Evolutionary conservation across 805 yeast species (phyloP).

Genomic region (Starmerella asiatica): DNA sequence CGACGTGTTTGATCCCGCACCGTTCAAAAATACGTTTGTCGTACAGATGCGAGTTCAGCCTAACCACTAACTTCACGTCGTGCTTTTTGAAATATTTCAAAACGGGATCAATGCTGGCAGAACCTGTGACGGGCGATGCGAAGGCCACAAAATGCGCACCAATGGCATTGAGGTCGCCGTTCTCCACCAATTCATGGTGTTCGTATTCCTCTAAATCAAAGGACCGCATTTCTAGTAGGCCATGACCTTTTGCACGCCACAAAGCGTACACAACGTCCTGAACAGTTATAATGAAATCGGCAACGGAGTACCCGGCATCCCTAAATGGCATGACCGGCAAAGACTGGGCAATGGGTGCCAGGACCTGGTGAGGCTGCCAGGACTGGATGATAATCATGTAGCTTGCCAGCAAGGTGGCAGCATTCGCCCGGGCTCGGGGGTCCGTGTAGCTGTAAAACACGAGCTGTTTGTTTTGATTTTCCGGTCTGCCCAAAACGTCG

Average conservation of each 20-base stretch:
- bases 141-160: conserved; percentile 93
- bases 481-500: conserved; percentile 74
- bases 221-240: conserved; percentile 65
- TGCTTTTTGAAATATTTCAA: conserved; percentile 57
- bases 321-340: conserved; percentile 88
- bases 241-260: conserved; percentile 94
- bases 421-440: conserved; percentile 73
- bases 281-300: conserved; percentile 84
- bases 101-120: conserved; percentile 38
- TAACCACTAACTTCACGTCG: conserved; percentile 76
- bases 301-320: conserved; percentile 94
- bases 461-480: conserved; percentile 74
- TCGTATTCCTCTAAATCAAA: conserved; percentile 92
- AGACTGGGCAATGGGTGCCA: conserved; percentile 84
- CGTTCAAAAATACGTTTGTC: conserved; percentile 72
- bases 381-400: conserved; percentile 89
- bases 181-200: conserved; percentile 86
- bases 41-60: conserved; percentile 84
- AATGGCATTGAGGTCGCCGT: conserved; percentile 86
- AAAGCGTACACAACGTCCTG: conserved; percentile 93
- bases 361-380: conserved; percentile 96
- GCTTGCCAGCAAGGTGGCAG: conserved; percentile 87
- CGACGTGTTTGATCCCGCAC: conserved; percentile 75
- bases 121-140: conserved; percentile 68
- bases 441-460: conserved; percentile 79